Percentiles rank a stretch among this genome's conserved stretches.
Evolutionary conservation across 352 stramenopile genomes (phyloP).

Genomic region (Thraustochytrium sp.): DNA sequence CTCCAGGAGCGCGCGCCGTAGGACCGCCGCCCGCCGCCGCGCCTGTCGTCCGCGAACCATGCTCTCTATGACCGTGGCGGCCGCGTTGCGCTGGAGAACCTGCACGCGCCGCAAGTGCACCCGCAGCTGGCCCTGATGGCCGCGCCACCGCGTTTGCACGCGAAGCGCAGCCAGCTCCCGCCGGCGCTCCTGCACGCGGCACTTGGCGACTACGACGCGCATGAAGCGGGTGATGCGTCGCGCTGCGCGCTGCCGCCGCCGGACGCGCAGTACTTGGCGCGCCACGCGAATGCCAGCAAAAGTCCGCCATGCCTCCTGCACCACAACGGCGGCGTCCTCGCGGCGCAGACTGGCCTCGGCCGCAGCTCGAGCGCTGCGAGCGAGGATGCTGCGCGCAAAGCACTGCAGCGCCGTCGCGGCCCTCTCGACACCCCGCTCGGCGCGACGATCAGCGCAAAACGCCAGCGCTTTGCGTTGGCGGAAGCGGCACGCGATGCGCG

Average conservation of each 20-base stretch:
- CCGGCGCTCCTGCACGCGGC: background rate
- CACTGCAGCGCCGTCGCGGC: background rate
- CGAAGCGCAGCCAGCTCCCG: background rate
- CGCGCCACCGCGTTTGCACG: conserved; percentile 4
- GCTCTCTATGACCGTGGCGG: background rate
- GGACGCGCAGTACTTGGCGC: background rate
- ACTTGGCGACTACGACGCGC: background rate
- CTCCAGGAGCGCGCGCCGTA: background rate
- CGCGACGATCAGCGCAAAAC: background rate
- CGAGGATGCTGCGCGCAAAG: background rate
- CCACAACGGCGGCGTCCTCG: background rate
- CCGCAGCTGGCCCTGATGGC: background rate
- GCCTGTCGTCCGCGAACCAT: background rate
- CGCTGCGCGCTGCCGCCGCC: background rate
- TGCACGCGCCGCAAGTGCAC: background rate
- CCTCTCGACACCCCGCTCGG: background rate
- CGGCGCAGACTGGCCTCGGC: background rate
- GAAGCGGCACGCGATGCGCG: background rate
- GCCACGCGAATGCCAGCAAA: background rate
- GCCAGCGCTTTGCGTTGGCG: background rate
- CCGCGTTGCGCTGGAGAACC: background rate
- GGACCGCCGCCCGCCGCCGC: background rate
- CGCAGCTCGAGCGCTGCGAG: background rate
- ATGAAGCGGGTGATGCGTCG: background rate
- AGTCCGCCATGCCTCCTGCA: background rate